phyloP scores from a whole-genome alignment of 2,329 filamentous ascomycete genomes.

The Graphilbum sp. region DNA sequence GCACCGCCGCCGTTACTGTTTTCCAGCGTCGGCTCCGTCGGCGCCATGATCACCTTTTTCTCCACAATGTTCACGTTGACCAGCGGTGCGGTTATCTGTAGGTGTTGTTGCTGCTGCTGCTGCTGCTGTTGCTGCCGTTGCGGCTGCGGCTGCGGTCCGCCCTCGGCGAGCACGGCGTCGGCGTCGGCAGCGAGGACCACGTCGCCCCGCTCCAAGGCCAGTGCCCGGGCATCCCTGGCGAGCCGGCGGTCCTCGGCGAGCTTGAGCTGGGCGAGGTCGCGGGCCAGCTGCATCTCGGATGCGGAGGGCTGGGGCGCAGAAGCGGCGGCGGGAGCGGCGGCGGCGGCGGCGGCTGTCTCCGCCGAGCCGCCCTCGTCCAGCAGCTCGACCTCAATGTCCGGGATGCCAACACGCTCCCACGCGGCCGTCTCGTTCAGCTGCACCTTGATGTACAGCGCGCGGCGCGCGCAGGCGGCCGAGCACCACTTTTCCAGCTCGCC shows the following conservation, averaged over 20 bases:
- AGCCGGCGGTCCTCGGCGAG: slow-evolving; percentile 26
- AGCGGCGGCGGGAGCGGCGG: background rate
- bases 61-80: slow-evolving; percentile 35
- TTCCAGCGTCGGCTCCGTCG: slow-evolving; percentile 20
- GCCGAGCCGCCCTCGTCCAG: slow-evolving; percentile 41
- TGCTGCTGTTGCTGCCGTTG: slow-evolving; percentile 7
- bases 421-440: slow-evolving; percentile 75
- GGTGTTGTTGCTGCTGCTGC: slow-evolving; percentile 13
- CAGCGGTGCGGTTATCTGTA: slow-evolving; percentile 18
- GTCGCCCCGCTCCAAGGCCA: slow-evolving; percentile 35
- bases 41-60: slow-evolving; percentile 26
- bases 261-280: slow-evolving; percentile 24
- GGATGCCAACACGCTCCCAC: slow-evolving; percentile 57
- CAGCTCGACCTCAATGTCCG: slow-evolving; percentile 41
- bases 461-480: slow-evolving; percentile 57
- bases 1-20: slow-evolving; percentile 6
- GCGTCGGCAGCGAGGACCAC: slow-evolving; percentile 28
- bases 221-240: slow-evolving; percentile 21
- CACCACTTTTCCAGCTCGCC: slow-evolving; percentile 78
- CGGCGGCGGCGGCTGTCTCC: background rate
- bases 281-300: slow-evolving; percentile 13
- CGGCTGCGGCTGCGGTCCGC: slow-evolving; percentile 9
- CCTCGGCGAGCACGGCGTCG: slow-evolving; percentile 28
- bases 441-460: slow-evolving; percentile 73
- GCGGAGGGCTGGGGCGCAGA: background rate